Base-by-base conservation (phyloP, 2,329 filamentous ascomycete species). In the Alternaria infectoria region DNA sequence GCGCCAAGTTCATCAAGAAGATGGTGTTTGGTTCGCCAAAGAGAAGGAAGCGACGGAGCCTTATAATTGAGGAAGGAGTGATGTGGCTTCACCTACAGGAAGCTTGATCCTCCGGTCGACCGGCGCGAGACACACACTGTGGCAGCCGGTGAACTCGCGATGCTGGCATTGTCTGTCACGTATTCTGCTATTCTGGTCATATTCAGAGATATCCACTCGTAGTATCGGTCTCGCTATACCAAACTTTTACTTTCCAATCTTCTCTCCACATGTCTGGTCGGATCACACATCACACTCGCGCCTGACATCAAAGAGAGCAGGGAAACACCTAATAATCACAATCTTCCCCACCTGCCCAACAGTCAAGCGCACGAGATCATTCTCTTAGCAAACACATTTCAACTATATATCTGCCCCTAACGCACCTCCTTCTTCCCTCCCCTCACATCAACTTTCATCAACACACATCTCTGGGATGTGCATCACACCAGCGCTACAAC, bases 11-110 rank as follows among this genome's bases (percentile, higher is more conserved):
- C 8, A 11, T 17, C 36, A 11, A 0, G n/a, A 6, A 17, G 15
- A 17, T 40, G 36, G 1, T 19, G 5, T 30, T 28, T 30, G 47
- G 46, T 49, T 25, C 46, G 19, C n/a, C 6, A 8, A 25, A 25
- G 23, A 25, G 15, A 40, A n/a, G 8, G 2, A 4, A 5, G 4
- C 15, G 36, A 17, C 0, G 15, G 36, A 17, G 15, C 5, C 36
- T 40, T 17, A 6, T 0, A 17, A 2, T 0, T 3, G 3, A 0
- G 0, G 36, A 40, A 40, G 36, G 36, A 40, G 36, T 0, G 2
- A 40, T 40, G 5, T 40, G 36, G 36, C n/a, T 40, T 40, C 36
- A 40, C 15, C 17, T 40, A 11, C n/a, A 40, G 36, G 10, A 40
- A 17, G 36, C 36, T 40, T 40, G 36, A 40, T 40, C 5, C n/a